A percentile compares a stretch with the other conserved stretches of the same genome.
These are phyloP conservation scores for Annulohypoxylon moriforme DNA, from an alignment of 495 filamentous ascomycete genomes.

Conservation along the genomic window DNA sequence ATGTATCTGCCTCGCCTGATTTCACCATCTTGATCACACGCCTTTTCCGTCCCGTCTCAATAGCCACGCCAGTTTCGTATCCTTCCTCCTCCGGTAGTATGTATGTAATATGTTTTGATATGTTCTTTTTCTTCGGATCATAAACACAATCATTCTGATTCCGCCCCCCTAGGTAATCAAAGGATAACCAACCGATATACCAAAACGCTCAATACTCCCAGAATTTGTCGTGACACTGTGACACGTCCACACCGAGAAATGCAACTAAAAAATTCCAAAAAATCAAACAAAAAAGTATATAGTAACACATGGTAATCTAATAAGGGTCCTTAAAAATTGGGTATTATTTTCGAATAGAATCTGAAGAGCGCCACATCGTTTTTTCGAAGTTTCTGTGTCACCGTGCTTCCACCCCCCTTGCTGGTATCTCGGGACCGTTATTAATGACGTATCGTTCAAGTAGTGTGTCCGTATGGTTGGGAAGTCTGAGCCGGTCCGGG, in stretches of 20 bases:
- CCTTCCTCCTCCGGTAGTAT: slow-evolving; percentile 27
- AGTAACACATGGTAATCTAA: slow-evolving; percentile 45
- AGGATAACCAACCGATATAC: slow-evolving; percentile 13
- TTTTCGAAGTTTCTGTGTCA: slow-evolving; percentile 33
- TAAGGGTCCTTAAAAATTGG: slow-evolving; percentile 31
- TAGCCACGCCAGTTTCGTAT: slow-evolving; percentile 10
- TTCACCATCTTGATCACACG: slow-evolving; percentile 36
- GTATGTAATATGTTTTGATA: slow-evolving; percentile 26
- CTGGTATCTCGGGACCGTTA: slow-evolving; percentile 9
- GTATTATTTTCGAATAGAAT: slow-evolving; percentile 45
- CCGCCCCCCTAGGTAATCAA: slow-evolving; percentile 11
- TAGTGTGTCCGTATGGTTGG: slow-evolving; percentile 48
- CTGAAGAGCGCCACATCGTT: slow-evolving; percentile 28
- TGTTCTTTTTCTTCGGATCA: slow-evolving; percentile 33
- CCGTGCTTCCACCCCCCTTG: slow-evolving; percentile 17
- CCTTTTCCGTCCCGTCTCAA: slow-evolving; percentile 22
- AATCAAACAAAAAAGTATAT: slow-evolving; percentile 24
- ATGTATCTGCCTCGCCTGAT: slow-evolving; percentile 24
- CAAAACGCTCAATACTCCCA: slow-evolving; percentile 32
- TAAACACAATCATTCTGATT: slow-evolving; percentile 43
- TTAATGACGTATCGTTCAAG: slow-evolving; percentile 21
- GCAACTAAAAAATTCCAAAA: slow-evolving; percentile 15
- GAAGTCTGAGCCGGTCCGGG: slow-evolving; percentile 41
- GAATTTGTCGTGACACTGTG: slow-evolving; percentile 24
- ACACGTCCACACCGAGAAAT: slow-evolving; percentile 38